These are phyloP conservation scores for Fermentozyma sake DNA, from an alignment of 1,139 yeast genomes.

Conservation along the genomic window DNA sequence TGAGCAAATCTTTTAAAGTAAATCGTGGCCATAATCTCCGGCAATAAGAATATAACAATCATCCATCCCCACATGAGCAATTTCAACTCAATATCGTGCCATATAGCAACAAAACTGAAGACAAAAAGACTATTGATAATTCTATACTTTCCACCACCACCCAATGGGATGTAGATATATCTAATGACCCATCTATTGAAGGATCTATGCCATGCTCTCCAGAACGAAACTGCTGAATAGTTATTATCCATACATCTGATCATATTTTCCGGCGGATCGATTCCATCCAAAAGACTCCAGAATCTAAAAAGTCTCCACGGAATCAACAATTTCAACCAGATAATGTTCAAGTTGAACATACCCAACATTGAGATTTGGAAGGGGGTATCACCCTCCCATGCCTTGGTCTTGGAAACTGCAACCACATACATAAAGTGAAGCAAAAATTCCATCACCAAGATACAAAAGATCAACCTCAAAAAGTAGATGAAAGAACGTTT, in stretches of 20 bases:
- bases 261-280: conserved; percentile 98
- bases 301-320: conserved; percentile 96
- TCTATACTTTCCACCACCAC: conserved; percentile 72
- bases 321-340: conserved; percentile 86
- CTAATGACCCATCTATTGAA: conserved; percentile 86
- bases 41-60: conserved; percentile 80
- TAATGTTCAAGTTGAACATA: conserved; percentile 78
- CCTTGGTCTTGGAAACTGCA: conserved; percentile 82
- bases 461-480: conserved; percentile 62
- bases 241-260: conserved; percentile 93
- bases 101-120: conserved; percentile 94
- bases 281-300: conserved; percentile 88
- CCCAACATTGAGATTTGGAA: conserved; percentile 95
- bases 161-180: conserved; percentile 77
- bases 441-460: conserved; percentile 82
- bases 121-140: conserved; percentile 76
- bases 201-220: conserved; percentile 99
- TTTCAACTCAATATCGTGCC: conserved; percentile 95
- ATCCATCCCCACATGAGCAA: conserved; percentile 95
- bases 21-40: conserved; percentile 70
- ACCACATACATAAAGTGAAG: conserved; percentile 89
- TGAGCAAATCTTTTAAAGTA: conserved; percentile 37
- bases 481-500: conserved; percentile 60
- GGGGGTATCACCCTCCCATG: conserved; percentile 89
- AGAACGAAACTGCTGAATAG: conserved; percentile 86